Evolutionary conservation across 139 green algal species (phyloP).

Genomic region (Nannochloris sp.): DNA sequence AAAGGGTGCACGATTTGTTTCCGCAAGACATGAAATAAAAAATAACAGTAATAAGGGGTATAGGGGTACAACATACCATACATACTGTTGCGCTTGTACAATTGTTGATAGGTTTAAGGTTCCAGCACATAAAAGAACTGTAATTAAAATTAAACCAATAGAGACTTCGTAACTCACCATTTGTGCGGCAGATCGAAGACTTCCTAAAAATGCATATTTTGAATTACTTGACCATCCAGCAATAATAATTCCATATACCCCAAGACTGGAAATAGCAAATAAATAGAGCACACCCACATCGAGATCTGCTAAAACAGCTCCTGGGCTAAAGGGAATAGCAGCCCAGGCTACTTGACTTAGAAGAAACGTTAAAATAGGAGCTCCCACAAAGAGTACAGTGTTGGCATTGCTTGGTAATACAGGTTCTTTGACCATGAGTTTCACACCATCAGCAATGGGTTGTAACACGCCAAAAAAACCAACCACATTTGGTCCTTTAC

Average conservation of each 20-base stretch:
- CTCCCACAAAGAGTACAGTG: conserved; percentile 53
- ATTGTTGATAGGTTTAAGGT: conserved; percentile 46
- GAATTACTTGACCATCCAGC: conserved; percentile 62
- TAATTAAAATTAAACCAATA: conserved; percentile 57
- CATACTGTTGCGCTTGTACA: conserved; percentile 42
- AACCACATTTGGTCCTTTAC: conserved; percentile 61
- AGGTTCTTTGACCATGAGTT: conserved; percentile 63
- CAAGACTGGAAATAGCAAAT: conserved; percentile 57
- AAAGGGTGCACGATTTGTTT: conserved; percentile 70
- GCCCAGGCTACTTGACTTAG: conserved; percentile 58
- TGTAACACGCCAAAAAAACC: conserved; percentile 62
- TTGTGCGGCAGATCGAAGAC: conserved; percentile 52
- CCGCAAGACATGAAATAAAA: conserved; percentile 61
- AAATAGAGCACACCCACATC: conserved; percentile 53
- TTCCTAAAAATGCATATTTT: conserved; percentile 69
- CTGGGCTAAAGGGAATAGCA: conserved; percentile 49
- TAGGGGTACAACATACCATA: conserved; percentile 48
- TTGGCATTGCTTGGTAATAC: conserved; percentile 60
- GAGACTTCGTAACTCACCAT: conserved; percentile 70
- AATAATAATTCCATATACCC: conserved; percentile 66
- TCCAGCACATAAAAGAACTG: conserved; percentile 48
- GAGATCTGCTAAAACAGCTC: conserved; percentile 46
- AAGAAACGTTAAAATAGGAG: conserved; percentile 64
- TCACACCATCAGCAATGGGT: conserved; percentile 61
- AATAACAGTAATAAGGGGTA: conserved; percentile 52